Base-by-base conservation (phyloP, 2,329 filamentous ascomycete genomes). In the Calonectria pseudoturangicola region DNA sequence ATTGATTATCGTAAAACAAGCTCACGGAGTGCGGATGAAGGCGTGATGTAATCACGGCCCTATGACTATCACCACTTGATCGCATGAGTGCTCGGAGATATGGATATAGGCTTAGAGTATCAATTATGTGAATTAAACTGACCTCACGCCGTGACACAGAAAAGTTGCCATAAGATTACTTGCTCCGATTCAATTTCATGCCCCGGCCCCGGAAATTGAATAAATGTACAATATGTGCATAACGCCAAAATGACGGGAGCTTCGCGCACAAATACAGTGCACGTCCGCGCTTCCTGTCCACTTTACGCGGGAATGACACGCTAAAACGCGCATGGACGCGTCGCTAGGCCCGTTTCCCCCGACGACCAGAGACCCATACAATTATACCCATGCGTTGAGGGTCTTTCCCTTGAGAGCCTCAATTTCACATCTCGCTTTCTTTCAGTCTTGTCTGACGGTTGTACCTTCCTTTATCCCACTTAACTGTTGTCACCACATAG, bases 341-440 rank as follows among this genome's bases (percentile, higher is more conserved):
- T 68, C 56, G 36, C 64, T 41, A n/a, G 69, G 27, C 62, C 72
- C 72, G 72, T 72, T 72, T 54, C 72, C 70, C 72, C 70, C 47
- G 54, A 63, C 72, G 70, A 74, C 72, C 41, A 48, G n/a, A 68
- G 18, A 48, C 45, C 54, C 56, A 71, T 58, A 68, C 28, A 66
- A 33, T 62, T 68, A 72, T 65, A 51, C 51, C 58, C 27, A 33
- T 66, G 50, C 27, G n/a, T 30, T 27, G 36, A 28, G 41, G 63
- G 71, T 60, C 67, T 51, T 71, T 65, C 71, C 45, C 63, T 39
- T 41, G 21, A 54, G 25, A 63, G 43, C 67, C 47, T 70, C 66
- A 62, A 39, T 54, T 65, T 56, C 66, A 41, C 66, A 66, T 50
- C 62, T 63, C 71, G 48, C 62, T 13, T 70, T 47, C 58, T 51